Percentiles rank a stretch among this genome's conserved stretches.
These are phyloP conservation scores for Mortierella sp. DNA, from an alignment of 371 early-diverging fungal genomes.

Conservation along the genomic window DNA sequence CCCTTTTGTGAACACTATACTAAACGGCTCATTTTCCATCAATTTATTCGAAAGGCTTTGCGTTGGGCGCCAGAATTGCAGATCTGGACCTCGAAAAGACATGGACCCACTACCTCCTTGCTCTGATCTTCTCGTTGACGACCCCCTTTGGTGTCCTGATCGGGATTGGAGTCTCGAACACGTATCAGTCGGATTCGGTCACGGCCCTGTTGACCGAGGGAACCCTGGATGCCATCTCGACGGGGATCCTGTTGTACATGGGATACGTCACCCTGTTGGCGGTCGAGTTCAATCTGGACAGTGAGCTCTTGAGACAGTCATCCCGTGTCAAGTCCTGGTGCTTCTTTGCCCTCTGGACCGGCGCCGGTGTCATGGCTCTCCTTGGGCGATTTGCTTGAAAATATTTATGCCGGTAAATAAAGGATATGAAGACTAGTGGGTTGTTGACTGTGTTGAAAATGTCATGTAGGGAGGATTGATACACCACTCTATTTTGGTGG, in stretches of 20 bases:
- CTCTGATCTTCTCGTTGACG: slow-evolving; percentile 62
- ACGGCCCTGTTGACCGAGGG: slow-evolving; percentile 76
- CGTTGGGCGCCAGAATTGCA: slow-evolving; percentile 81
- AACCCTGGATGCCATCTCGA: slow-evolving; percentile 80
- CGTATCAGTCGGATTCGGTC: slow-evolving; percentile 66
- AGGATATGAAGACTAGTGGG: too few relatives aligned
- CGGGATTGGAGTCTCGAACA: slow-evolving; percentile 73
- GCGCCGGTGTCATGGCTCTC: slow-evolving; percentile 81
- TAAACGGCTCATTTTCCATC: slow-evolving; percentile 45
- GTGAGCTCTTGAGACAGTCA: slow-evolving; percentile 60
- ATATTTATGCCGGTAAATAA: too few relatives aligned
- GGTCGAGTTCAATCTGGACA: slow-evolving; percentile 72
- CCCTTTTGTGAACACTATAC: too few relatives aligned
- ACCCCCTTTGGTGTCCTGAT: slow-evolving; percentile 84
- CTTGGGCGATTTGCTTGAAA: slow-evolving; percentile 77
- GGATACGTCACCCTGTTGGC: slow-evolving; percentile 80
- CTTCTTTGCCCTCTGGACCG: slow-evolving; percentile 71
- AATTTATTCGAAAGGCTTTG: slow-evolving; percentile 71
- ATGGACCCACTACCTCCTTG: slow-evolving; percentile 60
- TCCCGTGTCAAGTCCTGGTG: slow-evolving; percentile 23
- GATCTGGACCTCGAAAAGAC: slow-evolving; percentile 57
- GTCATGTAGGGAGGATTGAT: too few relatives aligned
- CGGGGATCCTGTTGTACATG: slow-evolving; percentile 87
- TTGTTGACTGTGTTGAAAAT: too few relatives aligned
- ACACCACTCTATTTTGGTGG: too few relatives aligned